These are phyloP conservation scores for Candida wancherniae DNA, from an alignment of 805 yeast species.

Conservation along the genomic window DNA sequence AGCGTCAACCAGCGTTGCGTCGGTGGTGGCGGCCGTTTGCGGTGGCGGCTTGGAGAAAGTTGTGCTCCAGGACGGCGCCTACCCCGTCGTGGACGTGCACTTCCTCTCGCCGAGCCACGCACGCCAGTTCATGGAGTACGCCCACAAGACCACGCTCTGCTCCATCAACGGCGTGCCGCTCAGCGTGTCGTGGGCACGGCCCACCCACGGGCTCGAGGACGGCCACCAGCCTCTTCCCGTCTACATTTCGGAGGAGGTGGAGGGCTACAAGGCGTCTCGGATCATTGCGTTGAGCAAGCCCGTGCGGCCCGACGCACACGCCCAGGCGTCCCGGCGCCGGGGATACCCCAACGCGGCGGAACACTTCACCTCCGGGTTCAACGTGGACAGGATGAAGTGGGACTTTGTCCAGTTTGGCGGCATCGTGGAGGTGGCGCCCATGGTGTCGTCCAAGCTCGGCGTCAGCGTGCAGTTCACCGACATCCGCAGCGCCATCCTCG, in stretches of 20 bases:
- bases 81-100: constrained; percentile 38
- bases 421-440: constrained; percentile 57
- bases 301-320: constrained; percentile 1
- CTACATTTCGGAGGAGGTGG: constrained; percentile 28
- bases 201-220: constrained; percentile 2
- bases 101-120: constrained; percentile 57
- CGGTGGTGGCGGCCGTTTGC: constrained; percentile 49
- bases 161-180: constrained; percentile 53
- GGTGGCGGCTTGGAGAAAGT: constrained; percentile 70
- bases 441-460: constrained; percentile 61
- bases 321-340: constrained; percentile 1
- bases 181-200: constrained; percentile 43
- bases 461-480: constrained; percentile 58
- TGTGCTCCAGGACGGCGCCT: constrained; percentile 19
- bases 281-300: constrained; percentile 40
- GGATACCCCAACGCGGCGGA: constrained; percentile 41
- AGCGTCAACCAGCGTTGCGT: constrained; percentile 39
- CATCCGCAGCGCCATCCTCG: constrained; percentile 54
- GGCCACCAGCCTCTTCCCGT: constrained; percentile 22
- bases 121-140: constrained; percentile 45
- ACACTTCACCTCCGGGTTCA: constrained; percentile 40
- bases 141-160: constrained; percentile 46
- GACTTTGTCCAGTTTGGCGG: constrained; percentile 58
- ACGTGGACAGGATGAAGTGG: constrained; percentile 36
- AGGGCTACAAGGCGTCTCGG: constrained; percentile 48